Evolutionary conservation across 2,329 filamentous ascomycete genomes (phyloP), one percentile per base, ranked within the genome.

Genomic region (Sporothrix dimorphospora): DNA sequence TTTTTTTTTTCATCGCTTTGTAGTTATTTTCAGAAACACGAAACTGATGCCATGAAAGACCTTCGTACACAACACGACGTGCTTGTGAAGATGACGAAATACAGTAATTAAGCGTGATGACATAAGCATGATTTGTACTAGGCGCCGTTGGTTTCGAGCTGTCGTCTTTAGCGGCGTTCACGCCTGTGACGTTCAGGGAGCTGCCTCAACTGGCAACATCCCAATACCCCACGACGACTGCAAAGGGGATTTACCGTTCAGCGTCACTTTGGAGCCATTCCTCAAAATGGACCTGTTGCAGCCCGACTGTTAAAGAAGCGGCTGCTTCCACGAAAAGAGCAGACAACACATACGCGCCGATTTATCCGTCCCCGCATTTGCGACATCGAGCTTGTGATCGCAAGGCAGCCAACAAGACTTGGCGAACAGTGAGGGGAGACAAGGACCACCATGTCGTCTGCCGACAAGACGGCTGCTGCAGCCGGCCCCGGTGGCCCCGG

Each of bases 401-500:
- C 45, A n/a, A n/a, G 30, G 45, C 1, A 38, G 27, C 21, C 65
- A 27, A 51, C 24, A 67, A 53, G 42, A 19, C 21, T 24, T 6
- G 65, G 45, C 45, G 42, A 21, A 11, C 3, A 30, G 63, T 24
- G 42, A 66, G 63, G 42, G 19, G 63, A 8, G 16, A 21, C 1
- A 12, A 19, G 40, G 45, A 8, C 21, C 6, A 51, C 12, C 1
- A 71, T 71, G 69, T 21, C 57, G 6, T 68, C 71, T 4, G 27
- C 51, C 34, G 71, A 61, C n/a, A 40, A 68, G 40, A 2, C 69
- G 16, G 8, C 42, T n/a, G 72, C 59, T 19, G 38, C 57, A 12
- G 69, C 49, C 5, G 34, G 12, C 21, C 40, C 74, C 67, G 65
- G 75, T 77, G 80, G 92, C 75, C 84, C 65, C 3, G 53, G 27